A percentile compares a stretch with the other conserved stretches of the same genome.
Evolutionary conservation across 805 yeast species (phyloP).

Genomic region (Suhomyces faveliae): DNA sequence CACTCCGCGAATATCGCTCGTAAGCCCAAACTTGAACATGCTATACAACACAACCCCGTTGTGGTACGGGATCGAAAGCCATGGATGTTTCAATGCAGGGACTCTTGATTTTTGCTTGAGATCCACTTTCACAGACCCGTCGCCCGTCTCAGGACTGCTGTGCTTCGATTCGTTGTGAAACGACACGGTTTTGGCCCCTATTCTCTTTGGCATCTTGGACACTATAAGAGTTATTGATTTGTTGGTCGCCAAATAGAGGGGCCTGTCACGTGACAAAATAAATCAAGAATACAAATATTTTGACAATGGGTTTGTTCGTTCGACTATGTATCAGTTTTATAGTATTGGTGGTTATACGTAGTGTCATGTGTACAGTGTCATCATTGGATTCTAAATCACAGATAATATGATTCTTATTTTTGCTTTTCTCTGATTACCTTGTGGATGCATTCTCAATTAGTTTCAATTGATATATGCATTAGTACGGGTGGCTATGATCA

Average conservation of each 20-base stretch:
- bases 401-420: no score
- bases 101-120: neutral
- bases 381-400: no score
- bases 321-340: no score
- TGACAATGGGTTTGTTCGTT: no score
- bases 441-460: no score
- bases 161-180: slow-evolving; percentile 11
- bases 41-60: slow-evolving; percentile 23
- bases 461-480: no score
- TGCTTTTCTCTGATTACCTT: no score
- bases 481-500: no score
- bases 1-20: slow-evolving; percentile 18
- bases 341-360: no score
- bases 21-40: slow-evolving; percentile 33
- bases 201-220: slow-evolving; percentile 8
- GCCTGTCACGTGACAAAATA: neutral
- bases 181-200: slow-evolving; percentile 20
- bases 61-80: slow-evolving; percentile 29
- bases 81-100: slow-evolving; percentile 16
- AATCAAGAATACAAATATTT: no score
- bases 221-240: neutral
- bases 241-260: neutral
- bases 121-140: neutral
- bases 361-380: no score
- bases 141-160: slow-evolving; percentile 1